Evolutionary conservation across 225 moss, liverwort and hornwort genomes (phyloP).

Genomic region (Physcomitrellopsis africana): DNA sequence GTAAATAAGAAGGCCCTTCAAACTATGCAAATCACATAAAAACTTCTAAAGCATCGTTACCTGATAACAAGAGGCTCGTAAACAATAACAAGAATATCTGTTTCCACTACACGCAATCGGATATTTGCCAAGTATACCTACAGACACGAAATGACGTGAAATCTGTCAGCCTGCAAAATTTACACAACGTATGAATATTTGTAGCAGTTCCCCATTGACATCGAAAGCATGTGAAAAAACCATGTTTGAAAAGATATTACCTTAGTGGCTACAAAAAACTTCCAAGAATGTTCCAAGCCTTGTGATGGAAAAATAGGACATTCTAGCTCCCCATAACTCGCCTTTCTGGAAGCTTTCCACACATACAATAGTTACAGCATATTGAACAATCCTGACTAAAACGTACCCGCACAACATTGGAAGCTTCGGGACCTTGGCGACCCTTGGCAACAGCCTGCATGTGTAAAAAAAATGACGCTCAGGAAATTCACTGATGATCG

Average conservation of each 20-base stretch:
- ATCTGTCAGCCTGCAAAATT: slow-evolving; percentile 4
- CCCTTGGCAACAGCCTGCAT: slow-evolving; percentile 60
- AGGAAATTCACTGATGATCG: background rate
- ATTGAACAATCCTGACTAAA: background rate
- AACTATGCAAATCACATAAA: background rate
- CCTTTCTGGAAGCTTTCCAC: background rate
- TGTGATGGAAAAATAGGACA: background rate
- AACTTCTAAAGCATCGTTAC: slow-evolving; percentile 21
- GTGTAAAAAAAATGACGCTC: background rate
- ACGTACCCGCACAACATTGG: slow-evolving; percentile 62
- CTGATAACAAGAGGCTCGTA: slow-evolving; percentile 69
- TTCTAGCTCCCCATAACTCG: background rate
- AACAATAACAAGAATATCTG: slow-evolving; percentile 69
- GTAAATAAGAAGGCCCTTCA: background rate
- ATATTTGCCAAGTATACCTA: slow-evolving; percentile 73
- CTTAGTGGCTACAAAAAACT: background rate
- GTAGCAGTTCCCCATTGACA: background rate
- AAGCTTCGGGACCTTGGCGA: slow-evolving; percentile 62
- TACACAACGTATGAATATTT: background rate
- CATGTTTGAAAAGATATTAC: background rate
- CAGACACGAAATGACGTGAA: slow-evolving; percentile 7
- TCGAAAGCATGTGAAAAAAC: background rate
- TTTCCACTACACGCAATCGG: slow-evolving; percentile 64
- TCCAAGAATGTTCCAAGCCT: background rate
- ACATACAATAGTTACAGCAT: background rate